Base-by-base conservation (phyloP, 192 early-diverging fungal genomes). In the Pecoramyces ruminantium region DNA sequence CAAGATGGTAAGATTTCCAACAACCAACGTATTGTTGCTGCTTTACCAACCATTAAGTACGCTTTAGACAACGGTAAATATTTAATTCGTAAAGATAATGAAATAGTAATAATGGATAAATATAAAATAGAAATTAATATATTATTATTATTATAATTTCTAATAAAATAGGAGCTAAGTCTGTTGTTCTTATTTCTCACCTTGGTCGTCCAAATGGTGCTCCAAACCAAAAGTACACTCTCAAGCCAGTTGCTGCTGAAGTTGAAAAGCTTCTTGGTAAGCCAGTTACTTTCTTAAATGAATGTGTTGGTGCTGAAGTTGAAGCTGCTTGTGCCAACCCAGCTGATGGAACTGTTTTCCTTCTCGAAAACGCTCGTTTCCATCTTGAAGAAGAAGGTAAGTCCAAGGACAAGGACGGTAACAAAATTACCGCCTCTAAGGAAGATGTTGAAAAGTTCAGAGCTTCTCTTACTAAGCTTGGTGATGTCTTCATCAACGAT, bases 381-480 rank as follows among this genome's bases (percentile, higher is more conserved):
- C 96, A 99, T 84, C 92, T 95, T 82, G 97, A 97, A 90, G 97
- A 98, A 85, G 97, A 98, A 85, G 97, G 97, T 81, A 93, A 92
- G 82, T 87, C 89, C 84, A 97, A 97, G 92, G 92, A 97, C 86
- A 92, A 89, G 83, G 88, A 93, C 12, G 95, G 95, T 79, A 95
- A 94, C 78, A 98, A 96, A 89, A 90, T 89, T 86, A 98, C 96
- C 92, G 97, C 97, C 58, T 83, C 86, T 67, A 85, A 93, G 78
- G 91, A 88, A n/a, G 91, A 88, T 78, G 92, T 99, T 83, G 86
- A 92, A 38, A 88, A 86, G 84, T 99, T 99, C 94, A 92, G 96
- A 79, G 90, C 83, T n/a, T 96, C 95, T 58, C 91, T 99, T 81
- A 92, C 94, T 81, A 94, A 91, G 84, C 90, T 99, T 67, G 97